Percentiles rank a stretch among this genome's conserved stretches.
Conservation (phyloP, 2,329 filamentous ascomycete species). For the Sporothrix protearum region DNA sequence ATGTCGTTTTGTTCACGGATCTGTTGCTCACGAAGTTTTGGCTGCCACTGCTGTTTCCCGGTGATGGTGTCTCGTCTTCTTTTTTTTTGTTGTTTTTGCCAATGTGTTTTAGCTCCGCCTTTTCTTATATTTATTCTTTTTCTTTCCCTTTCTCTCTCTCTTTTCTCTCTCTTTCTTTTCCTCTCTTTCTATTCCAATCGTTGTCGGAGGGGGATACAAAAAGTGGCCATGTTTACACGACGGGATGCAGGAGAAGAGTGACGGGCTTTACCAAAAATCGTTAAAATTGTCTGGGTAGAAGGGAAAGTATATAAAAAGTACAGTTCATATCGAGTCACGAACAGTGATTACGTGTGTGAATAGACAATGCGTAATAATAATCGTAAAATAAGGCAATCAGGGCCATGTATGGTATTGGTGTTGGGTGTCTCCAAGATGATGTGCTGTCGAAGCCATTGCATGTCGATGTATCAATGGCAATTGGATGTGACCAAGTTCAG, state of each 20-base stretch:
- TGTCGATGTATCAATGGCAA: too few species aligned
- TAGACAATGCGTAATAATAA: neutral
- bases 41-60: neutral
- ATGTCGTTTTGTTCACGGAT: neutral
- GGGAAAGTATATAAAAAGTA: neutral
- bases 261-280: neutral
- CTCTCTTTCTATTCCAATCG: neutral
- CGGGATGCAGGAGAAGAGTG: neutral
- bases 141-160: neutral
- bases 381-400: neutral
- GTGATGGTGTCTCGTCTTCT: conserved; percentile 3
- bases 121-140: conserved; percentile 3
- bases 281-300: conserved; percentile 11
- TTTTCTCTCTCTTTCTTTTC: conserved; percentile 6
- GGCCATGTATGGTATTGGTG: neutral
- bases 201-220: neutral
- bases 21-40: neutral
- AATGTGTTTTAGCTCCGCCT: neutral
- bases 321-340: neutral
- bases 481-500: neutral
- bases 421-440: neutral
- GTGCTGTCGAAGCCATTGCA: neutral
- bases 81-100: conserved; percentile 2
- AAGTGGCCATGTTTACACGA: neutral
- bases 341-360: neutral